A percentile compares a stretch with the other conserved stretches of the same genome.
Evolutionary conservation across 1,284 basidiomycete species (phyloP).

Genomic region (Lignosus rhinocerotis): DNA sequence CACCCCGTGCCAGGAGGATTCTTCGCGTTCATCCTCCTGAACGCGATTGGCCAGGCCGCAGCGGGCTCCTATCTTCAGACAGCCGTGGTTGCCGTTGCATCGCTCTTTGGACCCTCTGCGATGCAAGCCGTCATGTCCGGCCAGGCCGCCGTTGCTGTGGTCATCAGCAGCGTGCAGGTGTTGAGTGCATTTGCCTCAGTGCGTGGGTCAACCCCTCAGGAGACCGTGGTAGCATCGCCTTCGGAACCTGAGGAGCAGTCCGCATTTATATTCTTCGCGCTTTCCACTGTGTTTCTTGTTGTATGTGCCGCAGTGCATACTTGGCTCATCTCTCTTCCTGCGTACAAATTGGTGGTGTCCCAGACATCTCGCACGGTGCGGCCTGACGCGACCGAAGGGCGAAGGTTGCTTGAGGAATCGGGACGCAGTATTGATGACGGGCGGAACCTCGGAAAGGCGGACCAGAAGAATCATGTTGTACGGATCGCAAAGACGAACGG

Average conservation of each 20-base stretch:
- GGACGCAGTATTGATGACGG: constrained; percentile 2
- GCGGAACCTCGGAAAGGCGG: constrained; percentile 7
- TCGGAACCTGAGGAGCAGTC: constrained; percentile 53
- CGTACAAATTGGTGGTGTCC: constrained; percentile 52
- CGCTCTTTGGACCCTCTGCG: constrained; percentile 66
- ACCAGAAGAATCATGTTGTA: constrained; percentile 39
- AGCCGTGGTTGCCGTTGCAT: constrained; percentile 68
- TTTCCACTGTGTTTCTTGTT: constrained; percentile 67
- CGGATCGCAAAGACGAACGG: constrained; percentile 66
- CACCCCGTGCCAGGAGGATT: constrained; percentile 54
- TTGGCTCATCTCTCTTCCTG: constrained; percentile 58
- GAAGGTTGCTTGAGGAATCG: constrained; percentile 10
- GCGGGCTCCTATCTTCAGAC: constrained; percentile 70
- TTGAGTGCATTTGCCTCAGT: constrained; percentile 60
- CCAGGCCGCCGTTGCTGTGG: constrained; percentile 76
- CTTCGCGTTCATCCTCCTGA: constrained; percentile 63
- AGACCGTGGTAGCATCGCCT: constrained; percentile 27
- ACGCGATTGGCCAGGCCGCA: constrained; percentile 53
- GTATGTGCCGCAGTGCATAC: constrained; percentile 50
- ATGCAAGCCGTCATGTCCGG: constrained; percentile 75
- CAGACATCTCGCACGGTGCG: constrained; percentile 35
- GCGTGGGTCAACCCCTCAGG: constrained; percentile 34
- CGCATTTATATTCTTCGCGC: constrained; percentile 70
- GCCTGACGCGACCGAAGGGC: constrained; percentile 1
- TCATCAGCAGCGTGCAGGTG: constrained; percentile 72